These are phyloP conservation scores for Ceratobasidium sp. DNA, from an alignment of 1,284 basidiomycete genomes.

Conservation along the genomic window DNA sequence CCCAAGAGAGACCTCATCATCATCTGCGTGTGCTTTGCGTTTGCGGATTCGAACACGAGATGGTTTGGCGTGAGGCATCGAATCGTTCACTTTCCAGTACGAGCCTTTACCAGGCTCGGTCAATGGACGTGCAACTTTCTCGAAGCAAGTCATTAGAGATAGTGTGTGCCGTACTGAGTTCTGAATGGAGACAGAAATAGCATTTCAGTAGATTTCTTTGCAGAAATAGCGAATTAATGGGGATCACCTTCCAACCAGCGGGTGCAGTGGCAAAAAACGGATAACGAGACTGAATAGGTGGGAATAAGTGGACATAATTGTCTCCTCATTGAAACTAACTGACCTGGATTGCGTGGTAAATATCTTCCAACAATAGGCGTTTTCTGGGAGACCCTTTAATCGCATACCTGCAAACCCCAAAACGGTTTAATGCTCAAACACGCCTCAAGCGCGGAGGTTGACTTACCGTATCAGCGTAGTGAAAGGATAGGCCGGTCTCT, in stretches of 20 bases:
- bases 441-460: constrained; percentile 13
- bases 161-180: constrained; percentile 96
- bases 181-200: constrained; percentile 56
- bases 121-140: constrained; percentile 87
- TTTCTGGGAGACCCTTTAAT: constrained; percentile 87
- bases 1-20: not conserved
- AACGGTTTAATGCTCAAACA: not conserved
- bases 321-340: no score
- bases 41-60: constrained; percentile 35
- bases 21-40: constrained; percentile 29
- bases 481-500: constrained; percentile 74
- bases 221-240: not conserved
- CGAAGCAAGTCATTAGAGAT: constrained; percentile 91
- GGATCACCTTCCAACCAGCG: constrained; percentile 83
- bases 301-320: not conserved
- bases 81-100: constrained; percentile 86
- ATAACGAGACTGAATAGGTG: constrained; percentile 55
- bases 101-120: constrained; percentile 89
- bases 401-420: constrained; percentile 67
- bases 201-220: not conserved
- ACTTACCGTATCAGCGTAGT: constrained; percentile 84
- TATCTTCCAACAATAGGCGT: constrained; percentile 82
- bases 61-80: constrained; percentile 39
- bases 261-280: constrained; percentile 85
- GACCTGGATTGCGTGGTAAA: constrained; percentile 79